Evolutionary conservation across 441 rosid species (phyloP).

Genomic region (Gossypium schwendimanii): DNA sequence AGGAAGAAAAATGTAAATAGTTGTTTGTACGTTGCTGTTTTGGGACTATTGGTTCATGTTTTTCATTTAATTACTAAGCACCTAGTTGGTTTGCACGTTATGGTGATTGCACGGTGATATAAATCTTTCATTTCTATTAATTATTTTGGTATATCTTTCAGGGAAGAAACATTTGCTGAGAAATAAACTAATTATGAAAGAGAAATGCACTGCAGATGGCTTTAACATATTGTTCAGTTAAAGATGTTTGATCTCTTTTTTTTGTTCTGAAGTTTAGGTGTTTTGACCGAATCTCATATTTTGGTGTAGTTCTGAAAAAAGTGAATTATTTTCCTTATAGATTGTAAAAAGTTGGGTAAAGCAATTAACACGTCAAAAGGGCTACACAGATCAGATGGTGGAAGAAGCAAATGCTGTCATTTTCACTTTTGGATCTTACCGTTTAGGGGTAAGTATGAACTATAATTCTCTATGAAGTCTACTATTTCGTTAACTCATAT

Average conservation of each 20-base stretch:
- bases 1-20: neutral
- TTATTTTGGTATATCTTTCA: neutral
- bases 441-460: constrained; percentile 49
- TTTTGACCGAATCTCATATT: neutral
- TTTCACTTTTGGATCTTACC: constrained; percentile 66
- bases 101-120: neutral
- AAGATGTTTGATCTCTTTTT: neutral
- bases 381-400: constrained; percentile 59
- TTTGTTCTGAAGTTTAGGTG: too few relatives aligned
- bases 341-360: constrained; percentile 59
- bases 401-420: constrained; percentile 64
- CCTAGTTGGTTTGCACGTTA: neutral
- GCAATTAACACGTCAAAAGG: constrained; percentile 41
- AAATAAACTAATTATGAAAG: neutral
- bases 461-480: too few relatives aligned
- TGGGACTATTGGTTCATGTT: neutral
- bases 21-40: neutral
- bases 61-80: neutral
- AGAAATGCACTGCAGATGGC: neutral
- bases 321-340: constrained; percentile 24
- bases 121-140: neutral
- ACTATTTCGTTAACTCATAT: neutral
- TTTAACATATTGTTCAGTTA: neutral
- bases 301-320: neutral
- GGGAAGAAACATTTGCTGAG: neutral